Percentiles rank a stretch among this genome's conserved stretches.
Evolutionary conservation across 352 stramenopile genomes (phyloP).

Genomic region (Globisporangium polare): DNA sequence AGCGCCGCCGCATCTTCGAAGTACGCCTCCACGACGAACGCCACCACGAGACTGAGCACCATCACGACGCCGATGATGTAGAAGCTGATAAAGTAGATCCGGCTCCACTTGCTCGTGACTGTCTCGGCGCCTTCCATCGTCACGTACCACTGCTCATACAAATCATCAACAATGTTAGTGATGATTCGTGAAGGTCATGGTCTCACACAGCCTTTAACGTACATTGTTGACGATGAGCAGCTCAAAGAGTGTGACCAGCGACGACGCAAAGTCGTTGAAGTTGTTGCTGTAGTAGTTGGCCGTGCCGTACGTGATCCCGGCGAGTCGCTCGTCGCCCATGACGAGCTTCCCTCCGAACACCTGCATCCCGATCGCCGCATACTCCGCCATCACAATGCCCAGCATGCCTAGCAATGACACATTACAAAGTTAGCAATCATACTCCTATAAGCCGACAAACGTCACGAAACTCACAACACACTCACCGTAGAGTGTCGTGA

Average conservation of each 20-base stretch:
- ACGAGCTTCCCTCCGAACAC: slow-evolving; percentile 59
- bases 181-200: no score
- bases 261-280: slow-evolving; percentile 69
- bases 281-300: slow-evolving; percentile 70
- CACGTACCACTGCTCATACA: slow-evolving; percentile 48
- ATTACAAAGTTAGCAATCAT: background rate
- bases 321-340: slow-evolving; percentile 29
- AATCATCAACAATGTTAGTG: background rate
- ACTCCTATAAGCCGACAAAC: no score
- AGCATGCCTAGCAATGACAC: slow-evolving; percentile 32
- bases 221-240: slow-evolving; percentile 78
- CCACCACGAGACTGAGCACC: slow-evolving; percentile 68
- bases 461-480: no score
- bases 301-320: slow-evolving; percentile 35
- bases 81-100: slow-evolving; percentile 71
- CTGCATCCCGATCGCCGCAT: slow-evolving; percentile 52
- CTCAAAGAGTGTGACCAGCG: slow-evolving; percentile 66
- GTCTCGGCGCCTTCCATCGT: slow-evolving; percentile 57
- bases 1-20: slow-evolving; percentile 25
- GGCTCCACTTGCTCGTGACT: slow-evolving; percentile 49
- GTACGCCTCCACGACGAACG: slow-evolving; percentile 62
- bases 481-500: slow-evolving; percentile 53
- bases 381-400: slow-evolving; percentile 58
- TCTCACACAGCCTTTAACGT: no score
- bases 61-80: slow-evolving; percentile 71